Base-by-base conservation (phyloP, 345 rosid species). In the Cochlearia excelsa region DNA sequence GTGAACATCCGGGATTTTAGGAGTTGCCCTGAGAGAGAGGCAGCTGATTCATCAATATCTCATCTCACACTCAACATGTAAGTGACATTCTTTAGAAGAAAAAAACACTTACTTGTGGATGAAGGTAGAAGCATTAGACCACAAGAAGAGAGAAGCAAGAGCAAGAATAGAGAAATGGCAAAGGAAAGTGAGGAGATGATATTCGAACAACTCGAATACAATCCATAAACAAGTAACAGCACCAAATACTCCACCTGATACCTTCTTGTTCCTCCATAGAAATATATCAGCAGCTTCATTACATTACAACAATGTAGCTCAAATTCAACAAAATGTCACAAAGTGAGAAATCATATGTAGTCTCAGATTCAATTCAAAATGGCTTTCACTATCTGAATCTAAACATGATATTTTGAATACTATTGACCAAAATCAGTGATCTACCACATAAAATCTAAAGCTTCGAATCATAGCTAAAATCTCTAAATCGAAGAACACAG, bases 231-330 rank as follows among this genome's bases (percentile, higher is more conserved):
- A 75, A 5, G 99, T 90, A 4, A 89, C 97, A 35, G 75, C 84
- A 49, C 93, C 96, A 31, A 94, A 79, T 1, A 81, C 89, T 58
- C 86, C 89, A 1, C 79, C 90, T 5, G 99, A 94, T 55, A 90
- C 62, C 84, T 94, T 94, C 78, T 94, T 94, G 75, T 87, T 83
- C 84, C 95, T 90, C 99, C 99, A 94, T 0, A 94, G 80, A 67
- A 94, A 79, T 58, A 94, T 68, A 61, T 94, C 97, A 2, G 96
- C 96, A 59, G 85, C 96, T 88, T 7, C 57, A 54, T 4, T 27
- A 54, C 53, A 45, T 30, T 16, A 16, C 30, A 41, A 16, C 0
- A 47, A 11, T 56, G n/a, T 47, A 30, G 51, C 5, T 6, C 9
- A 31, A 10, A 69, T 9, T 46, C 44, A 53, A 11, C 27, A 7